Evolutionary conservation across 345 rosid genomes (phyloP), one percentile per base, ranked within the genome.

Genomic region (Lagerstroemia speciosa): DNA sequence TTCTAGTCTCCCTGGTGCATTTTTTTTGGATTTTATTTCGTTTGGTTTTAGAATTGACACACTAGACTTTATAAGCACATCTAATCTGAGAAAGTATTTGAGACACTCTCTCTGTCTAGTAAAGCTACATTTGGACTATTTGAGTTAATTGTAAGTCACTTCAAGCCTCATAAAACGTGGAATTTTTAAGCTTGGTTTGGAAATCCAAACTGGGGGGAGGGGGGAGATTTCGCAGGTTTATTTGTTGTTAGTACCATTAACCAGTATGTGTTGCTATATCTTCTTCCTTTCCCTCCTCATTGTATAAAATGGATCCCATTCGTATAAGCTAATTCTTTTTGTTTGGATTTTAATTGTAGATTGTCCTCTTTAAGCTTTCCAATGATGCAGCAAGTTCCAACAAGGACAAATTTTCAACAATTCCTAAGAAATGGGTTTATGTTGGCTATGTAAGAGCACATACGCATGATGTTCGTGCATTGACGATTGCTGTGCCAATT

Each of bases 401-500:
- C 75, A 81, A 74, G 67, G 69, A 62, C 45, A 75, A 78, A 68
- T 73, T 84, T 62, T 71, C 76, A 57, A 75, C 77, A 68, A 68
- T 71, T 67, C 63, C 82, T 77, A 90, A 83, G 84, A 87, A 86
- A 76, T 93, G 97, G 98, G 83, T 86, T 60, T 91, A 81, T 81
- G 83, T 93, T 72, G 86, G 91, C 76, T 78, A 83, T 74, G 90
- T 85, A 22, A 86, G 89, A 80, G 87, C 93, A 77, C 98, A 93
- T 79, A 91, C 97, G 1, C 96, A 93, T 79, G 98, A 93, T 80
- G 82, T 93, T 68, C 81, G 91, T 78, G 90, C 98, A 41, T 83
- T 93, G 84, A 86, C 96, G 5, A 82, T 93, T 72, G 96, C 96
- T 9, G 84, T 89, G 52, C 98, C 98, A 57, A 89, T 91, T 41